phyloP scores from a whole-genome alignment of 2,329 filamentous ascomycete genomes.

The Xylaria digitata region DNA sequence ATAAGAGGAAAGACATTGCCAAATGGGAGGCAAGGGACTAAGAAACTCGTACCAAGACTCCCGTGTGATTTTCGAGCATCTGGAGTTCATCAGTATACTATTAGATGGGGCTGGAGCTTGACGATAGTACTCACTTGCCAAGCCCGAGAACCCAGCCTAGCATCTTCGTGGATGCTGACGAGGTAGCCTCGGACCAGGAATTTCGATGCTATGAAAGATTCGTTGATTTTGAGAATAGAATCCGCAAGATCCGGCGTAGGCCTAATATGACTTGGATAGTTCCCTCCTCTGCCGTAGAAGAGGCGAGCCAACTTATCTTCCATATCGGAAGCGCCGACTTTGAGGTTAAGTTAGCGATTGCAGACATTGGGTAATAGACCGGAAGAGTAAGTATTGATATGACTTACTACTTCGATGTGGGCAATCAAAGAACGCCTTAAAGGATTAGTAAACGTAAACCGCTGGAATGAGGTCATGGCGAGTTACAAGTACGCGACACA shows the following conservation, averaged over 20 bases:
- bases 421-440: constrained; percentile 22
- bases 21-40: not conserved
- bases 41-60: not conserved
- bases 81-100: constrained; percentile 6
- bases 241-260: constrained; percentile 12
- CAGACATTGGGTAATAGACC: not conserved
- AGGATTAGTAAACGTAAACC: not conserved
- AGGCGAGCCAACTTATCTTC: constrained; percentile 17
- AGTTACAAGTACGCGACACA: constrained; percentile 19
- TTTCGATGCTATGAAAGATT: constrained; percentile 12
- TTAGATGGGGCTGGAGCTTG: not conserved
- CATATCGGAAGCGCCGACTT: constrained; percentile 5
- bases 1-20: not conserved
- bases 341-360: not conserved
- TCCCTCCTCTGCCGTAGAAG: not conserved
- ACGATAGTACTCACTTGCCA: constrained; percentile 5
- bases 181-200: constrained; percentile 1
- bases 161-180: constrained; percentile 8
- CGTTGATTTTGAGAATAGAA: constrained; percentile 11
- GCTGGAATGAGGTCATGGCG: not conserved
- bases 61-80: constrained; percentile 1
- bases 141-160: constrained; percentile 1
- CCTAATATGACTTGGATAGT: not conserved
- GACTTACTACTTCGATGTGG: constrained; percentile 13
- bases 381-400: not conserved